Conservation (phyloP, 192 early-diverging fungal genomes). For the Backusella circina region DNA sequence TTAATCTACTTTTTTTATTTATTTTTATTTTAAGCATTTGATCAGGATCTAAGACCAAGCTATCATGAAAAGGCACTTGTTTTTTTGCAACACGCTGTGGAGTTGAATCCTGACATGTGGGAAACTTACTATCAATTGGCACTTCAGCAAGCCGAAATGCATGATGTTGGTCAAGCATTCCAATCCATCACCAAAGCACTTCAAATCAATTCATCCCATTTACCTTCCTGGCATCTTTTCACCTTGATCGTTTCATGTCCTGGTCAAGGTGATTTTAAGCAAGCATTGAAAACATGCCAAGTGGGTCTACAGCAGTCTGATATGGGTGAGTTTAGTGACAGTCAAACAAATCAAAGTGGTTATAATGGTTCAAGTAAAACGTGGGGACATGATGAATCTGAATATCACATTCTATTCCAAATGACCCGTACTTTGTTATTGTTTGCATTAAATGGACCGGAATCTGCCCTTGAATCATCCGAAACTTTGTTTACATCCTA, state of each 20-base stretch:
- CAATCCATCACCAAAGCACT: slow-evolving; percentile 50
- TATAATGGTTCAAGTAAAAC: background rate
- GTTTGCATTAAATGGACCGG: slow-evolving; percentile 48
- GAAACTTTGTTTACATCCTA: slow-evolving; percentile 63
- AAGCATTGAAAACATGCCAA: slow-evolving; percentile 63
- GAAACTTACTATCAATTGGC: slow-evolving; percentile 67
- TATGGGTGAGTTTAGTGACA: background rate
- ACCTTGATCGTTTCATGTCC: slow-evolving; percentile 59
- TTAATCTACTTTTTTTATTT: background rate
- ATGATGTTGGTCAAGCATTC: slow-evolving; percentile 58
- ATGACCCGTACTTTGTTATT: slow-evolving; percentile 58
- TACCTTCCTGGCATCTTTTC: slow-evolving; percentile 76
- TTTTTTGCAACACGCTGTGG: slow-evolving; percentile 48
- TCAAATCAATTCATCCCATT: slow-evolving; percentile 45
- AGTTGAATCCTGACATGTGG: slow-evolving; percentile 44
- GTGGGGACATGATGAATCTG: slow-evolving; percentile 43
- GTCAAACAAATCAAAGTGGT: slow-evolving; percentile 29
- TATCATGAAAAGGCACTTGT: slow-evolving; percentile 58
- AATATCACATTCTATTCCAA: slow-evolving; percentile 56
- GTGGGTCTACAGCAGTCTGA: slow-evolving; percentile 59
- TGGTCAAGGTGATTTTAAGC: slow-evolving; percentile 56
- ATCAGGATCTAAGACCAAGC: slow-evolving; percentile 57
- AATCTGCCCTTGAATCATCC: slow-evolving; percentile 49
- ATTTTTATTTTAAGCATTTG: slow-evolving; percentile 42
- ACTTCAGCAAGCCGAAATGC: slow-evolving; percentile 64